Percentiles rank a stretch among this genome's conserved stretches.
Evolutionary conservation across 768 basidiomycete genomes (phyloP).

Genomic region (Mycena crocata): DNA sequence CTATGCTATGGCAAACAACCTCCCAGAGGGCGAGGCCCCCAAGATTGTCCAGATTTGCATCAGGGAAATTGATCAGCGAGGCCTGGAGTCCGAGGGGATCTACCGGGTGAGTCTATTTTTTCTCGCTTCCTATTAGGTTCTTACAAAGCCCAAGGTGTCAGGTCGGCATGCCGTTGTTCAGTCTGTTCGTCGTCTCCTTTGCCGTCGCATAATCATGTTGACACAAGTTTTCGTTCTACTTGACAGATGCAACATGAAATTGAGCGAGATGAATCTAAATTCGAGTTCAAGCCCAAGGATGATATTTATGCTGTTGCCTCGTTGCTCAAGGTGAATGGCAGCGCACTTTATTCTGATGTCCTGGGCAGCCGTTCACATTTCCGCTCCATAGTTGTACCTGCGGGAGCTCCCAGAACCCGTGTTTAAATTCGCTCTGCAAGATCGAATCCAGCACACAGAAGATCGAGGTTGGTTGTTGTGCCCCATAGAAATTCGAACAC

Average conservation of each 20-base stretch:
- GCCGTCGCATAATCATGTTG: neutral
- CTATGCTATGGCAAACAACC: slow-evolving; percentile 84
- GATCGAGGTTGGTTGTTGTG: slow-evolving; percentile 65
- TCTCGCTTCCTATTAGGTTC: slow-evolving; percentile 10
- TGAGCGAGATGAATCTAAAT: slow-evolving; percentile 83
- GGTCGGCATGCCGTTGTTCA: slow-evolving; percentile 89
- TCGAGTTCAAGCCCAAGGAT: slow-evolving; percentile 79
- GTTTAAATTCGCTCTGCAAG: slow-evolving; percentile 83
- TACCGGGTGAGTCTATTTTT: slow-evolving; percentile 66
- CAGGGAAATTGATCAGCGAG: slow-evolving; percentile 83
- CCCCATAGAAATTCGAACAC: neutral
- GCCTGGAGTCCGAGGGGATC: slow-evolving; percentile 82
- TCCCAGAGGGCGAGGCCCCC: slow-evolving; percentile 80
- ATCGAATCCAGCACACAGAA: slow-evolving; percentile 85
- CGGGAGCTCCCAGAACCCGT: slow-evolving; percentile 92
- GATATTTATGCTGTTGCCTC: slow-evolving; percentile 89
- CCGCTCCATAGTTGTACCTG: slow-evolving; percentile 69
- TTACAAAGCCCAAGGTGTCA: slow-evolving; percentile 65
- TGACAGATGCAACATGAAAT: slow-evolving; percentile 85
- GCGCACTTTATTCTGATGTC: slow-evolving; percentile 5
- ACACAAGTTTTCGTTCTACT: neutral
- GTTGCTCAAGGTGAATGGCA: slow-evolving; percentile 77
- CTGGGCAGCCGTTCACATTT: slow-evolving; percentile 11
- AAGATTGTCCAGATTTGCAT: slow-evolving; percentile 86
- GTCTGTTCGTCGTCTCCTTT: slow-evolving; percentile 60